Conservation (phyloP, 1,139 yeast genomes). For the Hanseniaspora uvarum region DNA sequence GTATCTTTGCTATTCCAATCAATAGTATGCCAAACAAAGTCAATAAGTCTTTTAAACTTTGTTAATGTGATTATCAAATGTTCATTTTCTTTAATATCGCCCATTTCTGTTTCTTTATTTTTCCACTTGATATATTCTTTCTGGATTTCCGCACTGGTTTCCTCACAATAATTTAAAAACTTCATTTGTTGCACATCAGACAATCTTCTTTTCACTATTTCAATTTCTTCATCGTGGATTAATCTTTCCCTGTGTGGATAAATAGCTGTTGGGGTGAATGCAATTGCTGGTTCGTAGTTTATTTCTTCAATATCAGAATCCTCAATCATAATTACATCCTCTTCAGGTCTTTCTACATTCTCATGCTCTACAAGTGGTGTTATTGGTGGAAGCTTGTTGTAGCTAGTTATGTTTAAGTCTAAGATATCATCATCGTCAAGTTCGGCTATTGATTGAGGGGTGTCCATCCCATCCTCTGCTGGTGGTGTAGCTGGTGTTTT, state of each 20-base stretch:
- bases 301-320: slow-evolving; percentile 4
- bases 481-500: slow-evolving; percentile 36
- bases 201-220: slow-evolving; percentile 16
- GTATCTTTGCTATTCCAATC: slow-evolving; percentile 32
- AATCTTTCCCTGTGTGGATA: slow-evolving; percentile 7
- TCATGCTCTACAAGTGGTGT: slow-evolving; percentile 25
- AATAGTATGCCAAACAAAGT: slow-evolving; percentile 51
- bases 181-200: slow-evolving; percentile 47
- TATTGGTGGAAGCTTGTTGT: slow-evolving; percentile 18
- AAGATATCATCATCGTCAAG: slow-evolving; percentile 28
- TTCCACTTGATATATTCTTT: slow-evolving; percentile 47
- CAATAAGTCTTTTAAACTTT: slow-evolving; percentile 41
- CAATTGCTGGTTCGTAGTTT: slow-evolving; percentile 1
- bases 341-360: slow-evolving; percentile 21
- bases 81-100: slow-evolving; percentile 27
- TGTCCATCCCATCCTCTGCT: slow-evolving; percentile 21
- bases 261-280: slow-evolving; percentile 12
- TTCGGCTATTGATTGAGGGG: slow-evolving; percentile 32
- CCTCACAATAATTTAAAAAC: slow-evolving; percentile 53
- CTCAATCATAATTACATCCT: slow-evolving; percentile 16
- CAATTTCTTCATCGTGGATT: slow-evolving; percentile 11
- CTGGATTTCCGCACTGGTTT: slow-evolving; percentile 46
- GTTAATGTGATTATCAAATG: slow-evolving; percentile 36
- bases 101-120: slow-evolving; percentile 29
- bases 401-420: slow-evolving; percentile 30